A percentile compares a stretch with the other conserved stretches of the same genome.
Evolutionary conservation across 306 rosid genomes (phyloP).

Genomic region (Cajanus cajan): DNA sequence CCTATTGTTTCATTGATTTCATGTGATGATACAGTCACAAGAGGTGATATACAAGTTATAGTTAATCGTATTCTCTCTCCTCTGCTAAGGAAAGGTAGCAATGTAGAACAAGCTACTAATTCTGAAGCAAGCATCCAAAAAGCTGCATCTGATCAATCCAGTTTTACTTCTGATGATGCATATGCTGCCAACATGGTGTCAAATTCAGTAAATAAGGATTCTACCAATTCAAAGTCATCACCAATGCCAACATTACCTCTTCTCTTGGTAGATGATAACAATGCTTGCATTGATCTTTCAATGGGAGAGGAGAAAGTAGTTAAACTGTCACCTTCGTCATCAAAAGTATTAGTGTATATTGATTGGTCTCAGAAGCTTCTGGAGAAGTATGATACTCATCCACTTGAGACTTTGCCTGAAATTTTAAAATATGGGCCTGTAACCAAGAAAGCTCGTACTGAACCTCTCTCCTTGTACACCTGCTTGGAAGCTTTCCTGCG

Average conservation of each 20-base stretch:
- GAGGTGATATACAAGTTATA: conserved; percentile 64
- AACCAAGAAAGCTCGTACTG: conserved; percentile 87
- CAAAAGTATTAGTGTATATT: conserved; percentile 59
- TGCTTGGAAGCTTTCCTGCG: conserved; percentile 97
- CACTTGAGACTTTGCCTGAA: conserved; percentile 78
- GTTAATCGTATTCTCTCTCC: conserved; percentile 73
- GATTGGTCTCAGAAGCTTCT: conserved; percentile 86
- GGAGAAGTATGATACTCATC: conserved; percentile 64
- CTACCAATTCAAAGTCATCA: conserved; percentile 43
- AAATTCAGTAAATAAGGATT: conserved; percentile 49
- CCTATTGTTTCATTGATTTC: conserved; percentile 76
- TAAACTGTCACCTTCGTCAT: conserved; percentile 49
- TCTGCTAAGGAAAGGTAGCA: conserved; percentile 58
- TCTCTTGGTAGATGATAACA: conserved; percentile 70
- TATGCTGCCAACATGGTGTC: conserved; percentile 40
- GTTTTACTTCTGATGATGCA: conserved; percentile 36
- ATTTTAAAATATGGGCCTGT: conserved; percentile 84
- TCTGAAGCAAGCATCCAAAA: conserved; percentile 50
- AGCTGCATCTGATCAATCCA: conserved; percentile 39
- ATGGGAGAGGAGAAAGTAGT: conserved; percentile 74
- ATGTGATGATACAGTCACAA: conserved; percentile 61
- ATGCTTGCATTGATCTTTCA: conserved; percentile 75
- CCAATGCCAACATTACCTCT: conserved; percentile 61
- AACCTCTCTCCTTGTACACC: conserved; percentile 91
- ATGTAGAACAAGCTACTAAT: conserved; percentile 39